Base-by-base conservation (phyloP, 1,284 basidiomycete species). In the Sphaerobolus stellatus region DNA sequence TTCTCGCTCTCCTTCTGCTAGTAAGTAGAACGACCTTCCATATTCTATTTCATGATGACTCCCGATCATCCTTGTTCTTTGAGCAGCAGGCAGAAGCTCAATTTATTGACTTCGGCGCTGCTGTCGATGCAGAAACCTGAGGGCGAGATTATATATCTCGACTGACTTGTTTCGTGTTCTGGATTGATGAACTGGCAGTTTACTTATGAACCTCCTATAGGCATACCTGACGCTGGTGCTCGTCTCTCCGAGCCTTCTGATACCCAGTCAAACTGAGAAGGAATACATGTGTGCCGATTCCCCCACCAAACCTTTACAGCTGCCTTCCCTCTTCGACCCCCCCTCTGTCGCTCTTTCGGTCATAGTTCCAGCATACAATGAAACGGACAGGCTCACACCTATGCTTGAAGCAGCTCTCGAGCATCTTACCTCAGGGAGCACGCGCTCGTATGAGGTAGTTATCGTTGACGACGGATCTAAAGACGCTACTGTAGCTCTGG, bases 291-390 rank as follows among this genome's bases (percentile, higher is more conserved):
- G 81, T 8, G 66, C 75, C 50, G 65, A 68, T 24, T 81, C 79
- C 13, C 77, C 79, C 8, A 74, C 71, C 27, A 78, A 72, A 36
- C 73, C 77, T 2, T 71, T 70, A 22, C 79, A 79, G 0, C 73
- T 91, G 1, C 74, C 83, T 6, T 75, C 74, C 4, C 73, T 90
- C 18, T 62, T 72, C 30, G 81, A 84, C 52, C 64, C 77, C 2
- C 72, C 77, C 54, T 72, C 76, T 58, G 76, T 88, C 27, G 84
- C 89, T 62, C 75, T 98, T 28, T 87, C 83, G 20, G 80, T 97
- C 58, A 79, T 97, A 56, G 83, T 97, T 7, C 94, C 94, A 13
- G 94, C 94, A 0, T 98, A 86, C 76, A 97, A 97, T 65, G 94
- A 97, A 71, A 81, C 82, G 8, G 71, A 79, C 14, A 81, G 94